Evolutionary conservation across 495 filamentous ascomycete genomes (phyloP).

Genomic region (Stereocaulon alpinum): DNA sequence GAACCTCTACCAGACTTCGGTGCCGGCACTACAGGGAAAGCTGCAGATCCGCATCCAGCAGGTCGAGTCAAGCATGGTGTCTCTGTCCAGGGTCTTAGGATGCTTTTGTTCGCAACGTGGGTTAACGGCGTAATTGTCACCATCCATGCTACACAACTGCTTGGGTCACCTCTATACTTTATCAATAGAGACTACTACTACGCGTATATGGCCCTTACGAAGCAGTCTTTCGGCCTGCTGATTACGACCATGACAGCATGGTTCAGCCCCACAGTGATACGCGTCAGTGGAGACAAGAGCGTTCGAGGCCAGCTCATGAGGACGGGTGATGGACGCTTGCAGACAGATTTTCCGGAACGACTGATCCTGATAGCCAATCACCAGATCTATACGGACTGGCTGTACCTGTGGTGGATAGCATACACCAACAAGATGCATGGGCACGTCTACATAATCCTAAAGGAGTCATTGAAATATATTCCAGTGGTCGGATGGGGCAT

Average conservation of each 20-base stretch:
- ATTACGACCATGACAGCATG: conserved; percentile 51
- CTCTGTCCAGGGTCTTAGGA: conserved; percentile 52
- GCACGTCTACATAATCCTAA: conserved; percentile 59
- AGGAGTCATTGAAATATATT: conserved; percentile 56
- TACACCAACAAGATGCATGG: conserved; percentile 58
- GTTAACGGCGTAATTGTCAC: conserved; percentile 46
- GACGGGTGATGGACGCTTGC: conserved; percentile 43
- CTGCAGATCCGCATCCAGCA: conserved; percentile 46
- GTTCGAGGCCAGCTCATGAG: conserved; percentile 48
- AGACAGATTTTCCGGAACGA: conserved; percentile 49
- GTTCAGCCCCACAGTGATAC: conserved; percentile 49
- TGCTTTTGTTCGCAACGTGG: conserved; percentile 53
- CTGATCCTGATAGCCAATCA: conserved; percentile 58
- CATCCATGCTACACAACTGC: conserved; percentile 44
- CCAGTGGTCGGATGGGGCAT: conserved; percentile 54
- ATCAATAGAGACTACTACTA: conserved; percentile 51
- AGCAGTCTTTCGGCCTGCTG: conserved; percentile 51
- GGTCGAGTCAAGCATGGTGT: conserved; percentile 60
- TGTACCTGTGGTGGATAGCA: conserved; percentile 62
- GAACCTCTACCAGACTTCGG: conserved; percentile 21
- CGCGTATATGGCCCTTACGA: conserved; percentile 54
- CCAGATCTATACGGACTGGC: conserved; percentile 63
- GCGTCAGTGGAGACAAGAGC: conserved; percentile 51
- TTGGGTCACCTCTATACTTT: conserved; percentile 50
- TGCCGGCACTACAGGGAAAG: conserved; percentile 22